Percentiles rank a stretch among this genome's conserved stretches.
These are phyloP conservation scores for Termitomyces sp. DNA, from an alignment of 768 basidiomycete species.

Conservation along the genomic window DNA sequence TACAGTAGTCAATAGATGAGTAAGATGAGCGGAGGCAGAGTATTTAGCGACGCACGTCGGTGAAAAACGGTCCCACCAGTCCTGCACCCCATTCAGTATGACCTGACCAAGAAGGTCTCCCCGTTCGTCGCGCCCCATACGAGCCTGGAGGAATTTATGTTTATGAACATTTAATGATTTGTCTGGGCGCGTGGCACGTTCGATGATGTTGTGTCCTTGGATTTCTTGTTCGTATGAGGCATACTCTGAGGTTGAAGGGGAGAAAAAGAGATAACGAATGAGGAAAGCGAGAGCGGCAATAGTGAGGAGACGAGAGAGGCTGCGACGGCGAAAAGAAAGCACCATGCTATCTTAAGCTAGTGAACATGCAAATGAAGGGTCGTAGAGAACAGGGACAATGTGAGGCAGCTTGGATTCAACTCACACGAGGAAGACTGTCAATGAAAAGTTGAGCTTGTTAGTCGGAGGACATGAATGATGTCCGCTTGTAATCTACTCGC, in stretches of 20 bases:
- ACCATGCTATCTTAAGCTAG: conserved; percentile 23
- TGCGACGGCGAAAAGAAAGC: conserved; percentile 43
- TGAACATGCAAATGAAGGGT: background rate
- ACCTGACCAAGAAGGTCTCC: conserved; percentile 75
- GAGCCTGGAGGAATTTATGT: conserved; percentile 81
- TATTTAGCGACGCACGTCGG: conserved; percentile 65
- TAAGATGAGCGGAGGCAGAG: background rate
- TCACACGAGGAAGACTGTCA: background rate
- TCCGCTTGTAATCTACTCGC: background rate
- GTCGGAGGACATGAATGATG: background rate
- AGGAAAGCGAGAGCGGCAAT: conserved; percentile 26
- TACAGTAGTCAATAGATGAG: background rate
- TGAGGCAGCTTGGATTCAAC: background rate
- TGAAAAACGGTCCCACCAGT: conserved; percentile 92
- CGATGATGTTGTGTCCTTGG: conserved; percentile 45
- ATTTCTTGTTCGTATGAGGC: conserved; percentile 40
- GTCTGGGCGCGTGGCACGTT: conserved; percentile 55
- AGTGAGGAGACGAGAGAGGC: conserved; percentile 37
- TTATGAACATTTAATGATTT: conserved; percentile 84
- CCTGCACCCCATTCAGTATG: conserved; percentile 69
- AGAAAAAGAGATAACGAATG: conserved; percentile 31
- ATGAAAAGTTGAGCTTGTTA: background rate
- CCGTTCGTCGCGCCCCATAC: conserved; percentile 83
- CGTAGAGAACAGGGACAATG: background rate
- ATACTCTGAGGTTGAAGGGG: conserved; percentile 26